These are phyloP conservation scores for Alternaria solani DNA, from an alignment of 2,329 filamentous ascomycete species.

Conservation along the genomic window DNA sequence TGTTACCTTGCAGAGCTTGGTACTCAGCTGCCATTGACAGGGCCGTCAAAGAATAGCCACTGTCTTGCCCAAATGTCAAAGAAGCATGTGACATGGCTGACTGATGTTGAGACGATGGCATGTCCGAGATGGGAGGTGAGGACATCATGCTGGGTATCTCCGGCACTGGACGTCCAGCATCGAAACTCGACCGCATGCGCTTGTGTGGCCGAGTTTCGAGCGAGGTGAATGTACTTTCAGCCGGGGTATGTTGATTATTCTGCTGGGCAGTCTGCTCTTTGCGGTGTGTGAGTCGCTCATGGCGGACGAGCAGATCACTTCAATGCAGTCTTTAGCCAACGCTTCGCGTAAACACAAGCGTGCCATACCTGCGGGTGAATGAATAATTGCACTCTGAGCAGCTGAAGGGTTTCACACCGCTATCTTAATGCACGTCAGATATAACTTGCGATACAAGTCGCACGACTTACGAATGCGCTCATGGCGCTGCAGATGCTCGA, in stretches of 20 bases:
- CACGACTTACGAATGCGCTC: conserved; percentile 49
- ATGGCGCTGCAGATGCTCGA: conserved; percentile 54
- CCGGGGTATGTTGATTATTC: conserved; percentile 12
- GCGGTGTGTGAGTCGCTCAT: conserved; percentile 52
- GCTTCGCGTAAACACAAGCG: not conserved
- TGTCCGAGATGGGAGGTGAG: conserved; percentile 29
- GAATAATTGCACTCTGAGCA: conserved; percentile 53
- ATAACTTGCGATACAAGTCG: not conserved
- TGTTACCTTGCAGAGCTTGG: conserved; percentile 46
- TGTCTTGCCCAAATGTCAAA: conserved; percentile 29
- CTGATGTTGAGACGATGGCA: conserved; percentile 27
- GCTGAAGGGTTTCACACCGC: conserved; percentile 53
- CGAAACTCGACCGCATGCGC: conserved; percentile 37
- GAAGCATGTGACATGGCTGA: conserved; percentile 26
- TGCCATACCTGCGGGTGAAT: conserved; percentile 52
- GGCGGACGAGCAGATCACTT: conserved; percentile 53
- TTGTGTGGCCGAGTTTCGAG: conserved; percentile 34
- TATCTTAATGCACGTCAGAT: conserved; percentile 40
- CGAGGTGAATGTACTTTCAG: conserved; percentile 17
- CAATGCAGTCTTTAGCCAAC: not conserved
- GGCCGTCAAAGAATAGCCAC: conserved; percentile 49
- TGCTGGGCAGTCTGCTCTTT: conserved; percentile 30
- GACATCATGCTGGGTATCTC: conserved; percentile 40
- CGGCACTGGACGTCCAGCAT: conserved; percentile 35
- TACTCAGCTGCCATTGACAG: conserved; percentile 55